phyloP scores from a whole-genome alignment of 208 protist species.

The Trypanosoma boissoni region DNA sequence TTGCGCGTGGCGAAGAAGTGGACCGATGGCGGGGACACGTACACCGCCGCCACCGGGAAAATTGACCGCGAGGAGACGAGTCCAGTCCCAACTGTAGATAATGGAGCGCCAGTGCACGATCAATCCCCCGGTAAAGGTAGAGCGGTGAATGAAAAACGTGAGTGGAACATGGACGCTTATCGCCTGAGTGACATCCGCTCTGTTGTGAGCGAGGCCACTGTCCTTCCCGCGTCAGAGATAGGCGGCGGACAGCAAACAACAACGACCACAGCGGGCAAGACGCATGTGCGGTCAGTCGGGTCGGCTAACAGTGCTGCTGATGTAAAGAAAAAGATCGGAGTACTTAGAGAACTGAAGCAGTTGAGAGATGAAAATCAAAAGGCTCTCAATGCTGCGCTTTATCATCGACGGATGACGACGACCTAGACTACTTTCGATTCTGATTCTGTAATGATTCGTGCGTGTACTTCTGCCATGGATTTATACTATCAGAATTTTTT shows the following conservation, averaged over 20 bases:
- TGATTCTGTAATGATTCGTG: too few relatives aligned
- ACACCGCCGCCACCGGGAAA: too few relatives aligned
- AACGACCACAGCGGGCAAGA: too few relatives aligned
- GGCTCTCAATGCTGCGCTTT: conserved; percentile 41
- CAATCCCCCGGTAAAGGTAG: background rate
- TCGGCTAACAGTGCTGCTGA: too few relatives aligned
- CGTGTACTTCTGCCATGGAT: too few relatives aligned
- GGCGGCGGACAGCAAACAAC: too few relatives aligned
- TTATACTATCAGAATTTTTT: background rate
- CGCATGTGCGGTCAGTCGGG: too few relatives aligned
- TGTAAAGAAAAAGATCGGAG: conserved; percentile 22
- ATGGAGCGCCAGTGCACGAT: background rate
- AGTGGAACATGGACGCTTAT: conserved; percentile 26
- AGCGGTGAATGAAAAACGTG: conserved; percentile 15
- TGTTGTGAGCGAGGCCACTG: conserved; percentile 13
- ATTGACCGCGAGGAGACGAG: too few relatives aligned
- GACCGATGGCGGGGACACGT: too few relatives aligned
- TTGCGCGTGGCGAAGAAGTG: too few relatives aligned
- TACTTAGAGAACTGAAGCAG: conserved; percentile 44
- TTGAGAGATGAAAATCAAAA: conserved; percentile 59
- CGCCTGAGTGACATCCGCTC: conserved; percentile 19
- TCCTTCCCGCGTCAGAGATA: background rate
- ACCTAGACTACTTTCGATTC: too few relatives aligned
- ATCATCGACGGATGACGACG: conserved; percentile 23
- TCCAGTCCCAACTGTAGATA: background rate